Evolutionary conservation across 208 protist species (phyloP).

Genomic region (Blastocrithidia nonstop): DNA sequence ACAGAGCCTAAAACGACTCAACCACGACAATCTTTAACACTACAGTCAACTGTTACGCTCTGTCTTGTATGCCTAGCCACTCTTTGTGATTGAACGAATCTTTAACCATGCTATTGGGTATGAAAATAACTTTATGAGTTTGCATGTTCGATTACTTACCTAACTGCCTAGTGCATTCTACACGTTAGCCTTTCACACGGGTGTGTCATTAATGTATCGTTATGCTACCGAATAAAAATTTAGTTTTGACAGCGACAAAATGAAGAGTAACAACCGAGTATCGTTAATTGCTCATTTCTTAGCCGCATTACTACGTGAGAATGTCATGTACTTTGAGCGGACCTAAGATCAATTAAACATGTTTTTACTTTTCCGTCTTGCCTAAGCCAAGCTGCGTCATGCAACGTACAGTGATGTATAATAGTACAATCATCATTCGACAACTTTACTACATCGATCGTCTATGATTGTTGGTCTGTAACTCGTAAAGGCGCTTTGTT

Average conservation of each 20-base stretch:
- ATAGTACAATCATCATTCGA: too few relatives aligned
- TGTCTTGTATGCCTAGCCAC: conserved; percentile 47
- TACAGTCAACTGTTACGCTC: conserved; percentile 33
- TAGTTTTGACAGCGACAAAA: conserved; percentile 9
- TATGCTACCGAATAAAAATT: conserved; percentile 31
- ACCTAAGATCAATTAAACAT: conserved; percentile 2
- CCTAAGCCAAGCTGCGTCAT: too few relatives aligned
- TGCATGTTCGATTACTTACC: conserved; percentile 43
- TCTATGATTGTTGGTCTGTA: conserved; percentile 49
- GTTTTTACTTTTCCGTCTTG: conserved; percentile 13
- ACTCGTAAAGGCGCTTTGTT: conserved; percentile 36
- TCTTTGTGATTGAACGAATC: conserved; percentile 46
- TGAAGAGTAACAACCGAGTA: conserved; percentile 22
- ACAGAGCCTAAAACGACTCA: conserved; percentile 58
- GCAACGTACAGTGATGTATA: too few relatives aligned
- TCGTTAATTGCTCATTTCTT: conserved; percentile 33
- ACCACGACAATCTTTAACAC: conserved; percentile 27
- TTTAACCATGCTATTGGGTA: conserved; percentile 63
- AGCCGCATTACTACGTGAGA: conserved; percentile 40
- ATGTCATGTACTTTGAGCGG: conserved; percentile 6
- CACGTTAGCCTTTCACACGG: conserved; percentile 36
- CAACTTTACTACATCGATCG: too few relatives aligned
- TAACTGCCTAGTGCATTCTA: conserved; percentile 33
- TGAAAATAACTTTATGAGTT: conserved; percentile 51
- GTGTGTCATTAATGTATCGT: conserved; percentile 22